Evolutionary conservation across 306 rosid species (phyloP).

Genomic region (Lathyrus sativus): DNA sequence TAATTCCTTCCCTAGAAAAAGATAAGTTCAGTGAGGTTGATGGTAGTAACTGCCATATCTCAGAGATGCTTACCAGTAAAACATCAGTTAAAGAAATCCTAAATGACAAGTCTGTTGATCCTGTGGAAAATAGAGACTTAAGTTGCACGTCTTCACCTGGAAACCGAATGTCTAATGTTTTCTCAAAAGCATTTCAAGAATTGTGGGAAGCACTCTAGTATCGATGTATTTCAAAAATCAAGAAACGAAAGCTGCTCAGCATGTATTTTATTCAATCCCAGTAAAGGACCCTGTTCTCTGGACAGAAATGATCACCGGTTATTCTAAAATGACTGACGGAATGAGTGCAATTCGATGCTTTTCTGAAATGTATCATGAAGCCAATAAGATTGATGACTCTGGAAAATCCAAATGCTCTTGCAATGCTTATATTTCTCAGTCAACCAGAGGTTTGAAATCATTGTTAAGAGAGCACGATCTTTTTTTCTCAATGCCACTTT

Average conservation of each 20-base stretch:
- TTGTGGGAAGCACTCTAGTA: conserved; percentile 72
- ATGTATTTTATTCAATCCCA: conserved; percentile 51
- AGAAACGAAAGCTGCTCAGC: conserved; percentile 57
- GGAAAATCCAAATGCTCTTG: conserved; percentile 56
- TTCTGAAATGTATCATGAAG: conserved; percentile 58
- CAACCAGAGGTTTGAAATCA: conserved; percentile 79
- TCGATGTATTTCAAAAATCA: conserved; percentile 72
- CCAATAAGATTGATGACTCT: conserved; percentile 45
- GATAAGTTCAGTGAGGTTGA: too few species aligned
- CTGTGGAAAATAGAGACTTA: too few species aligned
- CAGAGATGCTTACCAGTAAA: too few species aligned
- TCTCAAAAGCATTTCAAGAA: too few species aligned
- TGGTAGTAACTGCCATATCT: too few species aligned
- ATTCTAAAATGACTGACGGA: conserved; percentile 59
- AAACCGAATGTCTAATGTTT: too few species aligned
- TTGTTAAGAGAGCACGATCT: conserved; percentile 78
- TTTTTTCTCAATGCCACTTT: conserved; percentile 91
- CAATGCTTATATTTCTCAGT: conserved; percentile 78
- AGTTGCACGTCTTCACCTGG: too few species aligned
- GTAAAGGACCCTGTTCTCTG: conserved; percentile 77
- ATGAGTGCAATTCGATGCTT: conserved; percentile 57
- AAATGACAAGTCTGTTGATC: too few species aligned
- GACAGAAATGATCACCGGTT: conserved; percentile 81
- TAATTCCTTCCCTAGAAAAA: too few species aligned
- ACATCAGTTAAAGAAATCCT: too few species aligned